Evolutionary conservation across 345 rosid genomes (phyloP).

Genomic region (Salix suchowensis): DNA sequence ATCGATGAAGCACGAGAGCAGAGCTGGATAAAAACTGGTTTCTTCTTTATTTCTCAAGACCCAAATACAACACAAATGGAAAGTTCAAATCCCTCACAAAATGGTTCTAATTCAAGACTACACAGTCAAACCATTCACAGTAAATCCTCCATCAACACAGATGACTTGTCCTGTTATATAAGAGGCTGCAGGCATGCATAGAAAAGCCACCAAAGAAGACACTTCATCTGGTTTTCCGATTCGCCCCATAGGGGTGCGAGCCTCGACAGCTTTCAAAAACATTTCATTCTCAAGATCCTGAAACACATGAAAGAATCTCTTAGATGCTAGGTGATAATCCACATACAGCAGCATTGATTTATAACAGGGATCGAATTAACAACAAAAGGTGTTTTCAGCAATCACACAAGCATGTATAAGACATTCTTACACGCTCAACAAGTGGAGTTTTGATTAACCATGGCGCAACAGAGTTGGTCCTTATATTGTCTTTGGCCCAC

Average conservation of each 20-base stretch:
- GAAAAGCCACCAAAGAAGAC: slow-evolving; percentile 17
- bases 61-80: too few species aligned
- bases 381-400: background rate
- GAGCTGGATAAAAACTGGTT: too few species aligned
- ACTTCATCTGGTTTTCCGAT: slow-evolving; percentile 9
- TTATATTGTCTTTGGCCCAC: slow-evolving; percentile 25
- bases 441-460: slow-evolving; percentile 12
- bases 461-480: slow-evolving; percentile 17
- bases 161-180: slow-evolving; percentile 19
- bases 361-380: background rate
- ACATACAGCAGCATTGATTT: background rate
- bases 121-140: slow-evolving; percentile 4
- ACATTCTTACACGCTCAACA: background rate
- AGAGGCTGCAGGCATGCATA: slow-evolving; percentile 19
- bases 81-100: background rate
- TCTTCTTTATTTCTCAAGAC: too few species aligned
- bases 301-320: background rate
- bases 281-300: background rate
- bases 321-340: background rate
- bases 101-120: background rate
- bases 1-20: too few species aligned
- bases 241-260: slow-evolving; percentile 9
- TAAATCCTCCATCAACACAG: slow-evolving; percentile 16
- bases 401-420: too few species aligned
- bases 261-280: background rate